Conservation (phyloP, 805 yeast genomes). For the Starmerella stellata region DNA sequence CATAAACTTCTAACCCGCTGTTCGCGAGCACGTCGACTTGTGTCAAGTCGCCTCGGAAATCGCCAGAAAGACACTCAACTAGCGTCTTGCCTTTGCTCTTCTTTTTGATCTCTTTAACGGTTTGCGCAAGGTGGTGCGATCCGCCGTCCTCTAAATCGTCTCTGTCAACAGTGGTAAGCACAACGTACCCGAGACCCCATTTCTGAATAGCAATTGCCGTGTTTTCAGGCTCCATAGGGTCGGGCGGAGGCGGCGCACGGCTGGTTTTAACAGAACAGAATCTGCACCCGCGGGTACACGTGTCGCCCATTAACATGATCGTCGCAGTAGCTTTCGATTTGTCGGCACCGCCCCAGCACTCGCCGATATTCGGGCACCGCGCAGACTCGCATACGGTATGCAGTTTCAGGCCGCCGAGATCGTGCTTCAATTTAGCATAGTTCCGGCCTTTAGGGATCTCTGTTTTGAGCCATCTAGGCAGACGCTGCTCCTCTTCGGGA, state of each 20-base stretch:
- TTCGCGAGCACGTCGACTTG: constrained; percentile 64
- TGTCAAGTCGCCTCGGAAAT: constrained; percentile 75
- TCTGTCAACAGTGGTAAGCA: constrained; percentile 90
- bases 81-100: constrained; percentile 74
- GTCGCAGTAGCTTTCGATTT: constrained; percentile 91
- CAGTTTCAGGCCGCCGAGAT: constrained; percentile 69
- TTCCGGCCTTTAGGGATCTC: constrained; percentile 92
- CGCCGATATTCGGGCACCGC: constrained; percentile 97
- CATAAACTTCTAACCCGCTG: constrained; percentile 87
- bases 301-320: constrained; percentile 94
- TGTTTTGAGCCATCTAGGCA: constrained; percentile 88
- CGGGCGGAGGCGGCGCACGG: constrained; percentile 71
- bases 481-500: constrained; percentile 30
- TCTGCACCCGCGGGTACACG: constrained; percentile 98
- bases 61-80: constrained; percentile 89
- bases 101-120: constrained; percentile 64
- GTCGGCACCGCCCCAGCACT: constrained; percentile 95
- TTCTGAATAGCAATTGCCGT: constrained; percentile 93
- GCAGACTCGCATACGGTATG: constrained; percentile 98
- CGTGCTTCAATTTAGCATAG: constrained; percentile 62
- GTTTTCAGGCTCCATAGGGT: constrained; percentile 91
- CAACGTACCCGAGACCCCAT: constrained; percentile 98
- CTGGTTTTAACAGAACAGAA: constrained; percentile 93
- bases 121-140: constrained; percentile 70
- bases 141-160: constrained; percentile 93